Percentiles rank a stretch among this genome's conserved stretches.
These are phyloP conservation scores for Neopestalotiopsis sp. DNA, from an alignment of 2,329 filamentous ascomycete genomes.

Conservation along the genomic window DNA sequence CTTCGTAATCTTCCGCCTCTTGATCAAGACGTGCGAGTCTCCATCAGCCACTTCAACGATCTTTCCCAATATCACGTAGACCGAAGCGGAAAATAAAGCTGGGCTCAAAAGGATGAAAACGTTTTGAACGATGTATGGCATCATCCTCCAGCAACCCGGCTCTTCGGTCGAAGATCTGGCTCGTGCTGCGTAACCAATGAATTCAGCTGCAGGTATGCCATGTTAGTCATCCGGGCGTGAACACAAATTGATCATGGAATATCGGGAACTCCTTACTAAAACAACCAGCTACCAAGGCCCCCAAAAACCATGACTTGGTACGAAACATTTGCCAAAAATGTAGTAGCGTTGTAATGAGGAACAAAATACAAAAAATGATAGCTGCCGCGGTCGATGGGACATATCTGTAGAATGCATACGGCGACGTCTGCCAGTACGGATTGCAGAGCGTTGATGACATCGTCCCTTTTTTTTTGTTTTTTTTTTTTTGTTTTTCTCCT, in stretches of 20 bases:
- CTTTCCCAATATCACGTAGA: constrained; percentile 17
- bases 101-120: constrained; percentile 20
- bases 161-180: neutral
- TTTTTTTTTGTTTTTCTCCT: too few relatives aligned
- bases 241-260: too few relatives aligned
- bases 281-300: constrained; percentile 8
- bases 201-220: neutral
- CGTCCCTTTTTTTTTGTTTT: too few relatives aligned
- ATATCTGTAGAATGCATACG: constrained; percentile 1
- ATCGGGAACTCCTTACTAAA: neutral
- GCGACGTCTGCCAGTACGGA: constrained; percentile 1
- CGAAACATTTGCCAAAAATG: constrained; percentile 7
- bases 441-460: too few relatives aligned
- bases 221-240: neutral
- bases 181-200: constrained; percentile 7
- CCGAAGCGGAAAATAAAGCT: constrained; percentile 19
- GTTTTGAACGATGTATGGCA: constrained; percentile 20
- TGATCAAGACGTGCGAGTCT: neutral
- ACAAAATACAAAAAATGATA: neutral
- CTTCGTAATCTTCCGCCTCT: neutral
- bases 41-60: constrained; percentile 8
- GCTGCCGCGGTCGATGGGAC: neutral
- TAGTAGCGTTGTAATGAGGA: neutral
- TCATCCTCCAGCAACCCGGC: constrained; percentile 11
- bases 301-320: constrained; percentile 9